These are phyloP conservation scores for Pleochaeta shiraiana DNA, from an alignment of 2,329 filamentous ascomycete species.

Conservation along the genomic window DNA sequence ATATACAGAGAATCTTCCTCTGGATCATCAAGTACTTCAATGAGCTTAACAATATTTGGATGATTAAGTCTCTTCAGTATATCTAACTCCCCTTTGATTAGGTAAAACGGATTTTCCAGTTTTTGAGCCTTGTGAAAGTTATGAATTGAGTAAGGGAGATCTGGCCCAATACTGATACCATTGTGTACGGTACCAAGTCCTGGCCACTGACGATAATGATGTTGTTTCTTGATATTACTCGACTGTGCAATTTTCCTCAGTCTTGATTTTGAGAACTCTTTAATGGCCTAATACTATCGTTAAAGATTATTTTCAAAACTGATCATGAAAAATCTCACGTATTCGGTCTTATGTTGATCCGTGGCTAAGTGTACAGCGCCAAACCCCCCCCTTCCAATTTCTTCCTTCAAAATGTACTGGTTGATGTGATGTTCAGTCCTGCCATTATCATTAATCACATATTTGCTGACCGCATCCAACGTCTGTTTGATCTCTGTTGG, in stretches of 20 bases:
- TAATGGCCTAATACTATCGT: conserved; percentile 47
- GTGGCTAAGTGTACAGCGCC: conserved; percentile 78
- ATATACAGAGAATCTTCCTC: conserved; percentile 94
- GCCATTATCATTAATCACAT: conserved; percentile 66
- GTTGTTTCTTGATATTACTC: conserved; percentile 51
- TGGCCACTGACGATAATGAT: conserved; percentile 26
- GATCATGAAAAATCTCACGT: conserved; percentile 33
- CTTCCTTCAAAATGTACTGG: conserved; percentile 82
- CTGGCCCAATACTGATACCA: conserved; percentile 15
- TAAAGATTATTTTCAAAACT: background rate
- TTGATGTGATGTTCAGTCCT: conserved; percentile 71
- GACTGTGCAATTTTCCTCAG: conserved; percentile 80
- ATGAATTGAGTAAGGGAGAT: conserved; percentile 23
- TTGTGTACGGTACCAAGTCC: no score
- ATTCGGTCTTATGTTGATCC: conserved; percentile 85
- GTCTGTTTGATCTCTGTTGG: conserved; percentile 76
- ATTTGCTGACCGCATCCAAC: conserved; percentile 70
- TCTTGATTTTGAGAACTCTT: conserved; percentile 90
- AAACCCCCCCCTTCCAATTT: conserved; percentile 93
- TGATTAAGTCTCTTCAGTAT: conserved; percentile 99
- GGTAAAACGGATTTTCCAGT: conserved; percentile 48
- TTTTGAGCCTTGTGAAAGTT: conserved; percentile 33
- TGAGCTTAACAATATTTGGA: conserved; percentile 75
- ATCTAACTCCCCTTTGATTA: conserved; percentile 91
- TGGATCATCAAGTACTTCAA: conserved; percentile 90